A percentile compares a stretch with the other conserved stretches of the same genome.
phyloP scores from a whole-genome alignment of 305 asterid species.

The Ajuga reptans region DNA sequence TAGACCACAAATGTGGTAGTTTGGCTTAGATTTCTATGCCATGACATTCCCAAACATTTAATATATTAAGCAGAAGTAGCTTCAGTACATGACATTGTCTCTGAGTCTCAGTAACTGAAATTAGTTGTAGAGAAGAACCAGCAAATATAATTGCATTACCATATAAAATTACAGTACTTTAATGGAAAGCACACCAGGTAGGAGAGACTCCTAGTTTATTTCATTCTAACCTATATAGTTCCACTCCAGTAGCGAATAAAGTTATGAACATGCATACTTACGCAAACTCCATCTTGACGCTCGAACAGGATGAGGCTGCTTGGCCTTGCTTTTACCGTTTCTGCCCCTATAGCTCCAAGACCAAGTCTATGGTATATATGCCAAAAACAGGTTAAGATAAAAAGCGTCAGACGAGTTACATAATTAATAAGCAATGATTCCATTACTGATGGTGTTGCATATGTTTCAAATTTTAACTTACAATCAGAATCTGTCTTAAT shows the following conservation, averaged over 20 bases:
- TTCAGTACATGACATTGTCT: constrained; percentile 22
- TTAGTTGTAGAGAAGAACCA: constrained; percentile 16
- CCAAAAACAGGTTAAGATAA: constrained; percentile 16
- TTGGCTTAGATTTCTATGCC: constrained; percentile 4
- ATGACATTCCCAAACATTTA: too few species aligned
- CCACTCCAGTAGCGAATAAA: constrained; percentile 22
- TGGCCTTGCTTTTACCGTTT: constrained; percentile 25
- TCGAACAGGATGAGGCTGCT: constrained; percentile 21
- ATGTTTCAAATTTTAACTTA: constrained; percentile 31
- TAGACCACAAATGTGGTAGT: constrained; percentile 5
- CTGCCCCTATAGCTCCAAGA: constrained; percentile 47
- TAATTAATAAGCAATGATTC: constrained; percentile 14
- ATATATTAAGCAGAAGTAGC: constrained; percentile 23
- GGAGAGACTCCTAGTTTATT: constrained; percentile 36
- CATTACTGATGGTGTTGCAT: constrained; percentile 12
- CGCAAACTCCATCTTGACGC: constrained; percentile 24
- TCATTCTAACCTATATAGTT: constrained; percentile 18
- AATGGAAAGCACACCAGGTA: constrained; percentile 29
- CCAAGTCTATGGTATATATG: constrained; percentile 36
- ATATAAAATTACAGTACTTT: constrained; percentile 24
- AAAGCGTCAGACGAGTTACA: constrained; percentile 22
- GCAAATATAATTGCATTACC: constrained; percentile 12
- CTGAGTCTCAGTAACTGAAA: constrained; percentile 18
- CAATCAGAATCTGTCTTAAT: constrained; percentile 56
- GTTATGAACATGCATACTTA: constrained; percentile 22